phyloP scores from a whole-genome alignment of 2,329 filamentous ascomycete genomes.

The Purpureocillium takamizusanense region DNA sequence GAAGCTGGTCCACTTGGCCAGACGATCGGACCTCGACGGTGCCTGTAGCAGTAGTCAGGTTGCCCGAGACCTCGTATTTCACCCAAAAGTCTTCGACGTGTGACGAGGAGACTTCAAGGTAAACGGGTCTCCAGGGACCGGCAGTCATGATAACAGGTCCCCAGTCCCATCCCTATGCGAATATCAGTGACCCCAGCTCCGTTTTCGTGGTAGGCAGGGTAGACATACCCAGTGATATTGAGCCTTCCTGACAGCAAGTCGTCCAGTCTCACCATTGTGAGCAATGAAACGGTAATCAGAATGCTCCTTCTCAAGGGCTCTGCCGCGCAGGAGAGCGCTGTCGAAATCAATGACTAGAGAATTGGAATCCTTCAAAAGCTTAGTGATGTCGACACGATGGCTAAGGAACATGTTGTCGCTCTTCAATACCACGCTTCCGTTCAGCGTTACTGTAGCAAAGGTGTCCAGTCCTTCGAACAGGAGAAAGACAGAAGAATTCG shows the following conservation, averaged over 20 bases:
- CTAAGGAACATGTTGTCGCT: conserved; percentile 58
- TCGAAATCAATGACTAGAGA: conserved; percentile 48
- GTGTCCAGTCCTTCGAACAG: conserved; percentile 58
- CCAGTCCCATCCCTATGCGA: conserved; percentile 53
- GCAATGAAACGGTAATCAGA: conserved; percentile 44
- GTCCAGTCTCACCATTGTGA: conserved; percentile 34
- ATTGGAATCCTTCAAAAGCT: conserved; percentile 31
- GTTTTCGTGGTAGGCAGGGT: background rate
- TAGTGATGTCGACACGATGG: conserved; percentile 43
- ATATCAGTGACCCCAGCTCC: background rate
- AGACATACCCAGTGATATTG: conserved; percentile 52
- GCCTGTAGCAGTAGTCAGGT: conserved; percentile 15
- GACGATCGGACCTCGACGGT: background rate
- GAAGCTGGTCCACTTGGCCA: background rate
- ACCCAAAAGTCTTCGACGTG: conserved; percentile 50
- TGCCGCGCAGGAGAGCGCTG: conserved; percentile 41
- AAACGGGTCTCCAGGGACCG: conserved; percentile 59
- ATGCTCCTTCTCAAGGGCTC: conserved; percentile 41
- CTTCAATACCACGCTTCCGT: conserved; percentile 41
- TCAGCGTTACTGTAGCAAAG: conserved; percentile 48
- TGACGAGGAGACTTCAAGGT: conserved; percentile 52
- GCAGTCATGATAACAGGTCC: conserved; percentile 53
- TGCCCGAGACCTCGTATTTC: conserved; percentile 21
- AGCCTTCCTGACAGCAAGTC: conserved; percentile 42
- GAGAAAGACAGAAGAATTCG: conserved; percentile 16